Percentiles rank a stretch among this genome's conserved stretches.
Conservation (phyloP, 1,284 basidiomycete genomes). For the Xerocomus amazonicus region DNA sequence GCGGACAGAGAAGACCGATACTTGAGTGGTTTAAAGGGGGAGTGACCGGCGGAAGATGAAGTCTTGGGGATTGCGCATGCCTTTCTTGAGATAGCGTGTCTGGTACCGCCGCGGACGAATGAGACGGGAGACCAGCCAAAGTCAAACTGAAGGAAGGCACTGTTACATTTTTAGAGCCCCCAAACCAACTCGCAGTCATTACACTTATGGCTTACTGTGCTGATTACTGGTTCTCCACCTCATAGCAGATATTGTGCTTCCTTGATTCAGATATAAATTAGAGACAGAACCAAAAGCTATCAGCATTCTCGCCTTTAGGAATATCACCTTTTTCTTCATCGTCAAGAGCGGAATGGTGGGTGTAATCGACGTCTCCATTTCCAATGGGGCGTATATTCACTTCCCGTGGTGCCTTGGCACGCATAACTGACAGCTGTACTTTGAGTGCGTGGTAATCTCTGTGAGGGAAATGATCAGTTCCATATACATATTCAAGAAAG, state of each 20-base stretch:
- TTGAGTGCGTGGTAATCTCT: constrained; percentile 77
- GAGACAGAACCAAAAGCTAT: neutral
- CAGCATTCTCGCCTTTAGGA: constrained; percentile 7
- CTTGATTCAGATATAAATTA: constrained; percentile 1
- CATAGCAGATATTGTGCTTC: neutral
- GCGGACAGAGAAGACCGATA: constrained; percentile 1
- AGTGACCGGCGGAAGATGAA: constrained; percentile 2
- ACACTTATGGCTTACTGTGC: constrained; percentile 12
- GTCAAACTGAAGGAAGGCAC: constrained; percentile 12
- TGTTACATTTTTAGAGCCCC: neutral
- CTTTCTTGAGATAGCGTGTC: constrained; percentile 16
- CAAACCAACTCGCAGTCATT: neutral
- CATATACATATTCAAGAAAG: neutral
- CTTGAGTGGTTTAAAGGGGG: constrained; percentile 9
- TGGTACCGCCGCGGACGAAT: constrained; percentile 6
- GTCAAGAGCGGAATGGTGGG: neutral
- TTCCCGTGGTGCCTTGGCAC: constrained; percentile 17
- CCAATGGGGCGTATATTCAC: constrained; percentile 22
- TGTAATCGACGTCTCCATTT: constrained; percentile 1
- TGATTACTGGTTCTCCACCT: constrained; percentile 4
- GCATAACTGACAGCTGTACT: constrained; percentile 61
- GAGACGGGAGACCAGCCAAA: constrained; percentile 9
- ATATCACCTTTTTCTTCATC: constrained; percentile 3
- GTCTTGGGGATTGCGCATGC: constrained; percentile 1
- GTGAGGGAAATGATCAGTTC: neutral